Evolutionary conservation across 352 stramenopile genomes (phyloP).

Genomic region (Globisporangium canariense): DNA sequence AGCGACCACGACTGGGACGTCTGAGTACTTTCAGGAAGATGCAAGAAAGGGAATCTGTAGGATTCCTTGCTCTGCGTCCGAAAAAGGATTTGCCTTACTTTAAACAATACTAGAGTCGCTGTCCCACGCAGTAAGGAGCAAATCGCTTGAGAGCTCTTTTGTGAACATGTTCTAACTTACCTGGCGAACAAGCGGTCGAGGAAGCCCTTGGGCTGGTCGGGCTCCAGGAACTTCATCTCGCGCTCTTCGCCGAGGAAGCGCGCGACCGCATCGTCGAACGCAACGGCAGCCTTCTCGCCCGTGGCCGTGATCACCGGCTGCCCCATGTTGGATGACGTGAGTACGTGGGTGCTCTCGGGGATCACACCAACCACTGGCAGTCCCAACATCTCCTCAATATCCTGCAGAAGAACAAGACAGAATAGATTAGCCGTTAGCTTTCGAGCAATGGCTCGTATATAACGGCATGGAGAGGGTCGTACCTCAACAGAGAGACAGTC

Average conservation of each 20-base stretch:
- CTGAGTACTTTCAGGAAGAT: background rate
- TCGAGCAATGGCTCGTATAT: background rate
- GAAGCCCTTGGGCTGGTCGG: conserved; percentile 77
- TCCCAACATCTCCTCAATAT: conserved; percentile 93
- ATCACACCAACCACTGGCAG: conserved; percentile 89
- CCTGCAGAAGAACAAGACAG: conserved; percentile 23
- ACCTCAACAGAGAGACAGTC: conserved; percentile 88
- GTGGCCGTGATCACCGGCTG: conserved; percentile 87
- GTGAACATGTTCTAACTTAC: conserved; percentile 18
- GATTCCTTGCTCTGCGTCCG: too few relatives aligned
- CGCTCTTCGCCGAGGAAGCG: conserved; percentile 87
- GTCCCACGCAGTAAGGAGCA: background rate
- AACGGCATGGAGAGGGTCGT: background rate
- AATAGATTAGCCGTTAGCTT: background rate
- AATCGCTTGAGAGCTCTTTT: background rate
- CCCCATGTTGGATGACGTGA: conserved; percentile 92
- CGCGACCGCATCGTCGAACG: conserved; percentile 89
- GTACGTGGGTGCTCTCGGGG: conserved; percentile 85
- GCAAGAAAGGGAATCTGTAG: too few relatives aligned
- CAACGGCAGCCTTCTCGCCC: conserved; percentile 66
- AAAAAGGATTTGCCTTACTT: too few relatives aligned
- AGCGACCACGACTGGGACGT: conserved; percentile 38
- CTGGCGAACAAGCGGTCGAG: conserved; percentile 70
- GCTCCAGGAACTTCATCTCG: conserved; percentile 84
- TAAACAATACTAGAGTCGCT: background rate